Evolutionary conservation across 1,284 basidiomycete species (phyloP).

Genomic region (Wolfiporia cocos): DNA sequence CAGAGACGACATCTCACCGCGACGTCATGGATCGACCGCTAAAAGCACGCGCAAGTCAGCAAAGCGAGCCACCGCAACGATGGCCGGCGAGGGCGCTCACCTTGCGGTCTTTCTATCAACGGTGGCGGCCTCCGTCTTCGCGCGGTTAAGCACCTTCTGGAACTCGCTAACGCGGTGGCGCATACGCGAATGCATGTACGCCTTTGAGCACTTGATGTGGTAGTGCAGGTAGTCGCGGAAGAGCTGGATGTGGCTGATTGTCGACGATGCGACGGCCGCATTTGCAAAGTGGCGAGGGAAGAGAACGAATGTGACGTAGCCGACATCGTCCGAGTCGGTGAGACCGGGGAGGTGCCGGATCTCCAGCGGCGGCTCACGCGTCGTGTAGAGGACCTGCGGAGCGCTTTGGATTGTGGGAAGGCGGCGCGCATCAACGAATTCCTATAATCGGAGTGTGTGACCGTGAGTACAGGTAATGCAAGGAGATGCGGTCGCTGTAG

Average conservation of each 20-base stretch:
- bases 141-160: conserved; percentile 95
- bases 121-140: conserved; percentile 88
- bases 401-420: conserved; percentile 94
- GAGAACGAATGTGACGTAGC: conserved; percentile 98
- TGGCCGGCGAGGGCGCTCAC: too few relatives aligned
- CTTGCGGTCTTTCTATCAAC: conserved; percentile 91
- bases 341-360: conserved; percentile 85
- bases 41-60: background rate
- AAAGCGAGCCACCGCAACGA: too few relatives aligned
- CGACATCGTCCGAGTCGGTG: conserved; percentile 83
- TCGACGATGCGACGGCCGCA: conserved; percentile 66
- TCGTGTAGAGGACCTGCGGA: conserved; percentile 97
- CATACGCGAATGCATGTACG: conserved; percentile 99
- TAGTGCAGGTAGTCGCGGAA: conserved; percentile 99
- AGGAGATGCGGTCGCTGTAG: conserved; percentile 16
- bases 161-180: conserved; percentile 93
- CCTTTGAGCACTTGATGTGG: conserved; percentile 99
- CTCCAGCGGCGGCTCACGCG: conserved; percentile 92
- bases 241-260: conserved; percentile 94
- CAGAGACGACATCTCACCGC: too few relatives aligned
- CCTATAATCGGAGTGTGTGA: conserved; percentile 40
- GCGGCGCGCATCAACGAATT: conserved; percentile 97
- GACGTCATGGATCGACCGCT: conserved; percentile 15
- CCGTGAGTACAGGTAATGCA: background rate
- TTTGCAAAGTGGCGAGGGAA: conserved; percentile 95